Conservation (phyloP, 2,329 filamentous ascomycete species). For the Clonostachys chloroleuca region DNA sequence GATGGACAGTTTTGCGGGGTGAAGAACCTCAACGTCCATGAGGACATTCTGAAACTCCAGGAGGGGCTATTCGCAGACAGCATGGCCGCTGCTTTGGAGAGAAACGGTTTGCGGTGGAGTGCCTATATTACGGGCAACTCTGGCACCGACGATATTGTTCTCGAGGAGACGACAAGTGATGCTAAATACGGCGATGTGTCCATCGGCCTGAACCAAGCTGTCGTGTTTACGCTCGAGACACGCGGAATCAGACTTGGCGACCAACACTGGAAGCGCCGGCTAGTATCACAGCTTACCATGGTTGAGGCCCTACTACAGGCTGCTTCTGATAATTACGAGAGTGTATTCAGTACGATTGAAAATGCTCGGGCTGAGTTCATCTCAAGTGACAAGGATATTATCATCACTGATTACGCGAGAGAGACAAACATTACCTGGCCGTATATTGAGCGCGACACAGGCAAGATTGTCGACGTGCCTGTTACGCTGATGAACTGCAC, state of each 20-base stretch:
- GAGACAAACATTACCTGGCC: conserved; percentile 14
- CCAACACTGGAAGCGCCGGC: conserved; percentile 21
- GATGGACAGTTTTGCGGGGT: conserved; percentile 21
- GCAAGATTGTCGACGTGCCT: conserved; percentile 14
- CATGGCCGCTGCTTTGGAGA: neutral
- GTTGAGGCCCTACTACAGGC: conserved; percentile 18
- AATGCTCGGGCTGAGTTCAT: conserved; percentile 19
- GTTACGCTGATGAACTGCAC: conserved; percentile 19
- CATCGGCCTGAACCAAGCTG: conserved; percentile 17
- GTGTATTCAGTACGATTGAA: conserved; percentile 13
- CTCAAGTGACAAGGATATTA: conserved; percentile 13
- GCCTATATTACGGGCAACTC: conserved; percentile 11
- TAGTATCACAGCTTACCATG: conserved; percentile 17
- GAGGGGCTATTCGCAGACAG: conserved; percentile 16
- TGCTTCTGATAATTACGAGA: conserved; percentile 15
- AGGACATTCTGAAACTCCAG: conserved; percentile 15
- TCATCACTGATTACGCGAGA: conserved; percentile 17
- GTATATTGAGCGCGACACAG: conserved; percentile 11
- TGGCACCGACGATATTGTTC: conserved; percentile 7
- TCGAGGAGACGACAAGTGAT: conserved; percentile 17
- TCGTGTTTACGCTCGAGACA: conserved; percentile 21
- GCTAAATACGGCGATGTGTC: conserved; percentile 20
- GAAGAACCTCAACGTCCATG: conserved; percentile 24
- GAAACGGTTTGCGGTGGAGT: conserved; percentile 9
- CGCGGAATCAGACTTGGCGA: conserved; percentile 20